Base-by-base conservation (phyloP, 192 early-diverging fungal genomes). In the Oehlia diaphana region DNA sequence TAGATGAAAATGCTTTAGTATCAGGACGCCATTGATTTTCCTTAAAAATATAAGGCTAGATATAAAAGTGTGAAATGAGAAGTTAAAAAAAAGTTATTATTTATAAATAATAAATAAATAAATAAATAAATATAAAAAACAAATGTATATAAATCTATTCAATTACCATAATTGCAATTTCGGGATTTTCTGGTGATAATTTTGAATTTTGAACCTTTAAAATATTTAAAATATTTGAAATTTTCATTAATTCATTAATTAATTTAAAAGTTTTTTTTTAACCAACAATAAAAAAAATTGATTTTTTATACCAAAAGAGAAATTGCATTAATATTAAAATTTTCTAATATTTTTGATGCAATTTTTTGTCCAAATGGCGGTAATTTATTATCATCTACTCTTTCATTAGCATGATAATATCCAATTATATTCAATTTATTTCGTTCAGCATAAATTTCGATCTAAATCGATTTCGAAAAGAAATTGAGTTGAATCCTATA, bases 341-440 rank as follows among this genome's bases (percentile, higher is more conserved):
- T 79, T 10, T 87, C 81, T 9, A 81, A 81, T 53, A 93, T 89
- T 72, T 83, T 86, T 2, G 83, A 82, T 4, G 88, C 87, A 39
- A 92, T 82, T 80, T 88, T 90, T 63, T 85, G 83, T 1, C 85
- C 85, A n/a, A 81, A 74, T 8, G 85, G 76, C 31, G 84, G 84
- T 42, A 92, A 81, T 12, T 74, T 69, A 68, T 79, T 83, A 58
- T 91, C 86, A 28, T 83, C 78, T 5, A 72, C 58, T n/a, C 70
- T 76, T 61, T 91, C 87, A 76, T 87, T 91, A 2, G 89, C 92
- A 64, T 87, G 83, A 77, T 94, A 94, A 76, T 86, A 89, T 23
- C 93, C 93, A 21, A 89, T 86, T 71, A 94, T 87, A 26, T 79
- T 79, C 58, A 88, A 83, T 37, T 84, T 80, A 28, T 86, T 81